Base-by-base conservation (phyloP, 1,139 yeast genomes). In the Zygosaccharomyces pseudobailii region DNA sequence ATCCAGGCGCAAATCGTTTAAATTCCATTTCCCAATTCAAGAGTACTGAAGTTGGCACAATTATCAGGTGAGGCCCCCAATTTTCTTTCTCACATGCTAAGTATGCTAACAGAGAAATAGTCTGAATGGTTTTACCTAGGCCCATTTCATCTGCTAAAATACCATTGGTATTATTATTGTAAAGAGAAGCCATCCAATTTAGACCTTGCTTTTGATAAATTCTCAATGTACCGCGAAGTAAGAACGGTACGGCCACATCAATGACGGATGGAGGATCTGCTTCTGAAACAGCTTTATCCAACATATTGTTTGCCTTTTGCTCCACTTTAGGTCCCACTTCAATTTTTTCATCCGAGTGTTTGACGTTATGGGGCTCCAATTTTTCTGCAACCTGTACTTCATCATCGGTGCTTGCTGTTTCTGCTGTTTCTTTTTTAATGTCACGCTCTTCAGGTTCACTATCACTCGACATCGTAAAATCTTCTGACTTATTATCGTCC, bases 11-110 rank as follows among this genome's bases (percentile, higher is more conserved):
- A 73, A 94, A 94, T 57, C 96, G 82, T 63, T 92, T 94, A 70
- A 94, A 90, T 65, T 94, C 99, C 97, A 92, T 90, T 66, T 94
- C 99, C 99, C 99, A 94, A 65, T 94, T 94, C 48, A 94, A 79
- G 84, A 94, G 83, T n/a, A 94, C 99, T 19, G 97, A 88, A 0
- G 99, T 94, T 2, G 99, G 99, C 3, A 94, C 99, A 51, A 94
- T 82, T 67, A 94, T 90, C 47, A 94, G 72, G 71, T 94, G 99
- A 0, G 98, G 98, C 0, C 98, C 98, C 99, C 99, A 92, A 27
- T 86, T 78, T 50, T 87, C 87, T 61, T 89, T 90, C 57, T 86
- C 96, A 57, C 96, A 87, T 0, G 99, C 98, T 46, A 94, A 72
- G 65, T 90, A 90, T 0, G 95, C 75, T 28, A 94, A 70, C 39